Percentiles rank a stretch among this genome's conserved stretches.
phyloP scores from a whole-genome alignment of 768 basidiomycete genomes.

The Pleurotus tuoliensis region DNA sequence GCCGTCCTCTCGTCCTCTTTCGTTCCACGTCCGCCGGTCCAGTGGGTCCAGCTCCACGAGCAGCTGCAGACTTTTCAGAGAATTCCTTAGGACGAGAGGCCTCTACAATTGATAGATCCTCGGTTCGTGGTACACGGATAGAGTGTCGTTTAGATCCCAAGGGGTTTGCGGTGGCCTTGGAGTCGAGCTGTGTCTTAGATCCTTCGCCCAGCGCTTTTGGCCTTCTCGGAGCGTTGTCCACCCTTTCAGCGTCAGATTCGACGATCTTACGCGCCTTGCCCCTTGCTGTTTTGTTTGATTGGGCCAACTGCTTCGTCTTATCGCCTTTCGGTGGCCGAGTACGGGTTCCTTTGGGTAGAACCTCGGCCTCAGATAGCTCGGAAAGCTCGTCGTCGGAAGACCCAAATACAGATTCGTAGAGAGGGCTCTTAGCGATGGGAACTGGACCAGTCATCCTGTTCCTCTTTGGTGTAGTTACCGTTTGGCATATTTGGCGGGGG shows the following conservation, averaged over 20 bases:
- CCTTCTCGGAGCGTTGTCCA: not conserved
- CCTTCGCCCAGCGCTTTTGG: no score
- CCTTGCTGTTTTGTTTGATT: not conserved
- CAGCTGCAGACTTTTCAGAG: no score
- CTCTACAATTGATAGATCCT: no score
- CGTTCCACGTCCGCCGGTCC: no score
- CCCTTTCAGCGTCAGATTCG: not conserved
- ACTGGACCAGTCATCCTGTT: not conserved
- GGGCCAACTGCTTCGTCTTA: not conserved
- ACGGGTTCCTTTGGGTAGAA: not conserved
- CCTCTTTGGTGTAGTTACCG: not conserved
- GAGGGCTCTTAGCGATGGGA: not conserved
- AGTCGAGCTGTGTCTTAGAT: no score
- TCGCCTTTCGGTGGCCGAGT: not conserved
- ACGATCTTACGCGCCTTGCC: not conserved
- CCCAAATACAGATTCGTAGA: slow-evolving; percentile 17
- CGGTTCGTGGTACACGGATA: no score
- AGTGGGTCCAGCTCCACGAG: no score
- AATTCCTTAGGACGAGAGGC: no score
- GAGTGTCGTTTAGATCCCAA: no score
- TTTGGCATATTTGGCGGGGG: not conserved
- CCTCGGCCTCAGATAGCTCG: slow-evolving; percentile 18
- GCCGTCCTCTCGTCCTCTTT: no score
- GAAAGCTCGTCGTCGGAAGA: slow-evolving; percentile 21
- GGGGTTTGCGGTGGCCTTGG: no score